A percentile compares a stretch with the other conserved stretches of the same genome.
Conservation (phyloP, 495 filamentous ascomycete genomes). For the Trichoderma erinaceum region DNA sequence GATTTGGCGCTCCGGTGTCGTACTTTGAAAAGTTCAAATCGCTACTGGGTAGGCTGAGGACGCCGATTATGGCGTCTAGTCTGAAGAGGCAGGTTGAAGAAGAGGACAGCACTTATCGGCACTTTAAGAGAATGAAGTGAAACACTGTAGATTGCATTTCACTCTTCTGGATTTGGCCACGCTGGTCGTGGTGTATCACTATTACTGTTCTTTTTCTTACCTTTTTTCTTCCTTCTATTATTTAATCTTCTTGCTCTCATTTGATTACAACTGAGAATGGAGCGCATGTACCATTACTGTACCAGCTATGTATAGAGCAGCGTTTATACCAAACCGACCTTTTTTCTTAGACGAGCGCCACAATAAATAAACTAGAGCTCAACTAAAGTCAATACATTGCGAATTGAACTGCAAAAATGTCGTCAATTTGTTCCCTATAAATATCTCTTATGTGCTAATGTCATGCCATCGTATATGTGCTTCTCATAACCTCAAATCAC, state of each 20-base stretch:
- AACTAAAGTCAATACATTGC: neutral
- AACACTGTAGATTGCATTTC: neutral
- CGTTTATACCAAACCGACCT: neutral
- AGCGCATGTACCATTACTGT: neutral
- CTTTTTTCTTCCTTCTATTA: neutral
- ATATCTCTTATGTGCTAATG: too few relatives aligned
- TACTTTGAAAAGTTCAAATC: constrained; percentile 28
- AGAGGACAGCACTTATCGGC: constrained; percentile 4
- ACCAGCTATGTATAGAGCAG: neutral
- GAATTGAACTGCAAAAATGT: neutral
- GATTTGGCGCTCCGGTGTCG: constrained; percentile 23
- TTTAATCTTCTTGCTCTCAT: neutral
- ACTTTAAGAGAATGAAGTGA: constrained; percentile 14
- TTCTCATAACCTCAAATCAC: too few relatives aligned
- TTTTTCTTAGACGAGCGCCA: neutral
- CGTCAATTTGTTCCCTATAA: neutral
- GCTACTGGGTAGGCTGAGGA: constrained; percentile 29
- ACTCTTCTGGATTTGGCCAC: neutral
- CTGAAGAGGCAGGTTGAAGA: constrained; percentile 15
- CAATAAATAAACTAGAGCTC: neutral
- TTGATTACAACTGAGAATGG: neutral
- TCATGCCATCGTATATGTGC: too few relatives aligned
- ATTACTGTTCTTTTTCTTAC: neutral
- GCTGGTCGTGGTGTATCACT: neutral
- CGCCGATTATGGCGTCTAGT: neutral